Base-by-base conservation (phyloP, 2,329 filamentous ascomycete genomes). In the Botrytis hyacinthi region DNA sequence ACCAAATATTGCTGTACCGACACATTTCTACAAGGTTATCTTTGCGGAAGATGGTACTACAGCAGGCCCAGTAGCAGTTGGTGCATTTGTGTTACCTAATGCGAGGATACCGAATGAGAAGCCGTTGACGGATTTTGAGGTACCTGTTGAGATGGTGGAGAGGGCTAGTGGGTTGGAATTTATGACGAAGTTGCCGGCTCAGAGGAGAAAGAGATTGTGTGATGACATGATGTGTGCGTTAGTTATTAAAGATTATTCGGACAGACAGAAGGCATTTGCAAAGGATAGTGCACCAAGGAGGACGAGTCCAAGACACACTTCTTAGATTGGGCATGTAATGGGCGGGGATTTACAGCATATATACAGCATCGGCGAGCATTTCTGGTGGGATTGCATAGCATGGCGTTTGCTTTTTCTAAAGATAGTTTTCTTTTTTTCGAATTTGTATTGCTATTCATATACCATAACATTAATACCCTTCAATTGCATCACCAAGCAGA, bases 11-110 rank as follows among this genome's bases (percentile, higher is more conserved):
- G 95, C 96, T 40, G 96, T 99, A 71, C 96, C 96, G 4, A 99
- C 96, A 35, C 96, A 99, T 83, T 99, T 99, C 85, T 99, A 97
- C 88, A 99, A 99, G 86, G 94, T 99, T 80, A 96, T 99, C 78
- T 97, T 96, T 80, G 96, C 93, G 40, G 96, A 99, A 84, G 94
- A 97, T 80, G 93, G 92, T 5, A 84, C 83, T 1, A 83, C 81
- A 16, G 86, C 86, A 40, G 93, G 93, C 29, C 91, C 91, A 76
- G 96, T 99, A 48, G 94, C 94, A 46, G 85, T 99, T 51, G 96
- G 93, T 63, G 96, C 96, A 12, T 99, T 99, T 80, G 95, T 99
- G 71, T 86, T 99, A 79, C 96, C 96, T 26, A 99, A 99, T 82
- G 94, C 94, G 2, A 87, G 85, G 29, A 99, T 99, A 78, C 86